Conservation (phyloP, 2,329 filamentous ascomycete genomes). For the Aspergillus quadricinctus region DNA sequence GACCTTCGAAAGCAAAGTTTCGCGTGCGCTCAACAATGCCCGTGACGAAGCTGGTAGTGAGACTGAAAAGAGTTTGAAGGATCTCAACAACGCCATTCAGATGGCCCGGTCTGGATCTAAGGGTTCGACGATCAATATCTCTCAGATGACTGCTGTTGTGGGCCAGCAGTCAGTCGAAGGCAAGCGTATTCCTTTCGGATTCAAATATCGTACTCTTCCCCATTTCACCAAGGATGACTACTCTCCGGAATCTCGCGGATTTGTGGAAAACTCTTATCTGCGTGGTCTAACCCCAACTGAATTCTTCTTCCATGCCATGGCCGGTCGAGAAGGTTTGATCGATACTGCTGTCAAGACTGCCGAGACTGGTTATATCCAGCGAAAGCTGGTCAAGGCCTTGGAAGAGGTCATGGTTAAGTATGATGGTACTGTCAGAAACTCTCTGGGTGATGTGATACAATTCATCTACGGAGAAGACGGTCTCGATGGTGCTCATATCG, state of each 20-base stretch:
- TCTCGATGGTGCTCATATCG: constrained; percentile 86
- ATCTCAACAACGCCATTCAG: constrained; percentile 91
- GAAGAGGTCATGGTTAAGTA: constrained; percentile 98
- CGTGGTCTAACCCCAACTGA: constrained; percentile 91
- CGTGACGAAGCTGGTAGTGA: constrained; percentile 94
- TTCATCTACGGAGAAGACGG: constrained; percentile 98
- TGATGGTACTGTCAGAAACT: constrained; percentile 95
- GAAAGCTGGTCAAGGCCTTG: constrained; percentile 93
- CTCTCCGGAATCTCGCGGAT: constrained; percentile 91
- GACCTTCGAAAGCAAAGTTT: constrained; percentile 96
- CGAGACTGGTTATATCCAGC: constrained; percentile 98
- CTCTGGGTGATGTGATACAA: constrained; percentile 90
- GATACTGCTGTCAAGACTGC: constrained; percentile 99
- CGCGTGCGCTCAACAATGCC: constrained; percentile 86
- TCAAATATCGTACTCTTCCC: constrained; percentile 94
- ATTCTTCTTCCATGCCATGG: constrained; percentile 99
- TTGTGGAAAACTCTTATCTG: constrained; percentile 97
- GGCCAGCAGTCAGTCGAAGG: constrained; percentile 98
- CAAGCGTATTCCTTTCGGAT: constrained; percentile 97
- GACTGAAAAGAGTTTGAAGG: constrained; percentile 87
- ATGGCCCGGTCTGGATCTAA: constrained; percentile 98
- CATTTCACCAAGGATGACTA: constrained; percentile 99
- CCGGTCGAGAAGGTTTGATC: constrained; percentile 98
- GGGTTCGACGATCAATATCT: constrained; percentile 98
- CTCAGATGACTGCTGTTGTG: constrained; percentile 97